Percentiles rank a stretch among this genome's conserved stretches.
Evolutionary conservation across 495 filamentous ascomycete genomes (phyloP).

Genomic region (Neurospora sp.): DNA sequence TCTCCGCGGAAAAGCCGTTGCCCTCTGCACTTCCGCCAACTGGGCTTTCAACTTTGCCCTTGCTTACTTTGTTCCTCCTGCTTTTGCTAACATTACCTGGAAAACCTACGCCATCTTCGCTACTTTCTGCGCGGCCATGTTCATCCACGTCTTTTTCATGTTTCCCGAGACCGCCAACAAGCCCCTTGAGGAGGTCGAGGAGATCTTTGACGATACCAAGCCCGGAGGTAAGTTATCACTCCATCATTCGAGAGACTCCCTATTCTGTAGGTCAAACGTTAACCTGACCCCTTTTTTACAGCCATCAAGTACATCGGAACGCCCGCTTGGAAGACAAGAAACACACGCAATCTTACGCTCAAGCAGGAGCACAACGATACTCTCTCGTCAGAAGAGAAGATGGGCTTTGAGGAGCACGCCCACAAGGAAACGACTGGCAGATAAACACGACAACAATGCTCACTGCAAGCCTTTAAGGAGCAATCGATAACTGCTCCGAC

Average conservation of each 20-base stretch:
- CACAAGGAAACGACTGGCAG: constrained; percentile 4
- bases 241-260: neutral
- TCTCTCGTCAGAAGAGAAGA: constrained; percentile 22
- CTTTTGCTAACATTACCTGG: constrained; percentile 67
- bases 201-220: constrained; percentile 49
- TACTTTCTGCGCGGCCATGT: constrained; percentile 63
- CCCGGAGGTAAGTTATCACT: constrained; percentile 12
- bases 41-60: constrained; percentile 79
- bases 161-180: constrained; percentile 81
- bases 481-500: neutral
- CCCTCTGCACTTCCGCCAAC: constrained; percentile 60
- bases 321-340: constrained; percentile 58
- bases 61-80: constrained; percentile 66
- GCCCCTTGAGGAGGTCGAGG: constrained; percentile 66
- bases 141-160: constrained; percentile 66
- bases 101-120: constrained; percentile 67
- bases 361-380: constrained; percentile 24
- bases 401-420: constrained; percentile 5
- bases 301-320: constrained; percentile 55
- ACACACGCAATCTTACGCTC: constrained; percentile 22
- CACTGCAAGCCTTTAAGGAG: neutral
- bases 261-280: neutral
- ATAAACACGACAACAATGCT: neutral
- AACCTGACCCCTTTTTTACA: constrained; percentile 18
- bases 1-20: constrained; percentile 63